phyloP scores from a whole-genome alignment of 306 rosid species.

The Citrullus colocynthis region DNA sequence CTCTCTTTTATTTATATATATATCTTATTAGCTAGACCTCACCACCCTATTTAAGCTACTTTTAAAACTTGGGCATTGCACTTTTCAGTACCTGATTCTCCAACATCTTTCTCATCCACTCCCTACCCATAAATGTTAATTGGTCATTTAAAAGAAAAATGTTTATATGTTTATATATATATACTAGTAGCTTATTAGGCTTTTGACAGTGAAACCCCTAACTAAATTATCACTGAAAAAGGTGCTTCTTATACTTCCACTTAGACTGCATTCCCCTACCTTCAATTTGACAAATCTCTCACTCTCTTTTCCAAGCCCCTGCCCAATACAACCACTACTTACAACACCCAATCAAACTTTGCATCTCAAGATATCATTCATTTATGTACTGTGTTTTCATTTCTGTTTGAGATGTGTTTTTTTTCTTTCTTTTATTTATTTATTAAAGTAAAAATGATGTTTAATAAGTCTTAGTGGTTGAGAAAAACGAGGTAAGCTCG shows the following conservation, averaged over 20 bases:
- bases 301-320: not conserved
- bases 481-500: not conserved
- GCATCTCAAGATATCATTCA: not conserved
- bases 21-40: not conserved
- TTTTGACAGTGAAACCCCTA: not conserved
- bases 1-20: not conserved
- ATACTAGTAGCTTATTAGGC: not conserved
- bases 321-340: not conserved
- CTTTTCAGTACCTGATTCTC: slow-evolving; percentile 13
- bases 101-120: not conserved
- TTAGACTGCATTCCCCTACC: not conserved
- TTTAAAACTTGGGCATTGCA: slow-evolving; percentile 6
- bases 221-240: slow-evolving; percentile 4
- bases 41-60: not conserved
- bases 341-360: not conserved
- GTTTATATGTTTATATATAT: no score
- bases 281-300: not conserved
- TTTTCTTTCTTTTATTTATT: not conserved
- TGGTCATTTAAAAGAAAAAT: not conserved
- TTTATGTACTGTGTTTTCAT: not conserved
- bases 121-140: not conserved
- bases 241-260: slow-evolving; percentile 7
- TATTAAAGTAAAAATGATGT: no score
- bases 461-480: not conserved
- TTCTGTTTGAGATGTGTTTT: not conserved